A percentile compares a stretch with the other conserved stretches of the same genome.
These are phyloP conservation scores for Endoconidiophora polonica DNA, from an alignment of 2,329 filamentous ascomycete genomes.

Conservation along the genomic window DNA sequence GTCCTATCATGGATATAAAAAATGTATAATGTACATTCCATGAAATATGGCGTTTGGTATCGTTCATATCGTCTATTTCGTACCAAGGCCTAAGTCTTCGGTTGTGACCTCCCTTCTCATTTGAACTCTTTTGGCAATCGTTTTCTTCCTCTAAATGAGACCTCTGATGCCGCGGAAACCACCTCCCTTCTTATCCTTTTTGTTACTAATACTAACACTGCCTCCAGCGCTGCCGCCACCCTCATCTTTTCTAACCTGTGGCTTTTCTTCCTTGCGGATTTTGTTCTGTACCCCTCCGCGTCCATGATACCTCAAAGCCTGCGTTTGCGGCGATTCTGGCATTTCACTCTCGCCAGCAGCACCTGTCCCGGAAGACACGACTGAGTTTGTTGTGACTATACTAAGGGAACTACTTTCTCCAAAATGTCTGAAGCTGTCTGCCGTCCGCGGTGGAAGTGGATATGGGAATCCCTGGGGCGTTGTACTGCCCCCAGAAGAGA, in stretches of 20 bases:
- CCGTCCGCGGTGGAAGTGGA: slow-evolving; percentile 10
- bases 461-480: background rate
- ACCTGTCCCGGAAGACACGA: background rate
- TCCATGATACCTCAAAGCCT: slow-evolving; percentile 20
- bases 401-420: too few species aligned
- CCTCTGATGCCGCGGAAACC: slow-evolving; percentile 20
- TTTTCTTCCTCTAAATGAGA: slow-evolving; percentile 14
- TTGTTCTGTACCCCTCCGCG: slow-evolving; percentile 8
- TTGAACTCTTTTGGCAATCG: background rate
- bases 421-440: background rate
- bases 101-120: background rate
- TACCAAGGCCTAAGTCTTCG: background rate
- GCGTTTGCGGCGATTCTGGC: slow-evolving; percentile 19
- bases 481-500: background rate
- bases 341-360: background rate
- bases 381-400: background rate
- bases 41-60: too few species aligned
- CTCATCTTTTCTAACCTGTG: slow-evolving; percentile 22
- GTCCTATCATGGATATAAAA: too few species aligned
- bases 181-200: slow-evolving; percentile 22
- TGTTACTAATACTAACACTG: too few species aligned
- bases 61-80: background rate
- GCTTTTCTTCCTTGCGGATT: slow-evolving; percentile 27
- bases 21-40: too few species aligned
- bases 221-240: slow-evolving; percentile 12